These are phyloP conservation scores for Talaromyces albobiverticillius DNA, from an alignment of 2,329 filamentous ascomycete genomes.

Conservation along the genomic window DNA sequence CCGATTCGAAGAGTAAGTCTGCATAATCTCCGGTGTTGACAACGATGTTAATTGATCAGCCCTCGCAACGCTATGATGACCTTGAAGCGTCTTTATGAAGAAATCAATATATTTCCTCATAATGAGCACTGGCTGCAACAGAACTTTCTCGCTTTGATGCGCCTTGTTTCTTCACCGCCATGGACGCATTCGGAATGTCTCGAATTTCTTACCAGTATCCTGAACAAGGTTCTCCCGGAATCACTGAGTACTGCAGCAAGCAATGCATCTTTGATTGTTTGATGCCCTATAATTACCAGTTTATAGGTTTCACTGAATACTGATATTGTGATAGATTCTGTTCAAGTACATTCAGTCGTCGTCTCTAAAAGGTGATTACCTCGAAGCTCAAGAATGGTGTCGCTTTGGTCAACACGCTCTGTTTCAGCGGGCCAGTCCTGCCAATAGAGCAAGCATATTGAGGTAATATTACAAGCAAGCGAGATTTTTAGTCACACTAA, in stretches of 20 bases:
- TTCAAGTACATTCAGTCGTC: constrained; percentile 74
- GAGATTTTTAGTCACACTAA: background rate
- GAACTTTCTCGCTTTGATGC: constrained; percentile 64
- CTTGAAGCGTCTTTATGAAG: constrained; percentile 63
- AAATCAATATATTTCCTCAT: constrained; percentile 52
- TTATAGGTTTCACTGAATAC: background rate
- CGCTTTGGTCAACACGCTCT: constrained; percentile 62
- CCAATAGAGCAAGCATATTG: constrained; percentile 66
- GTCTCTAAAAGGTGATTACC: constrained; percentile 53
- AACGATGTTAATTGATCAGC: constrained; percentile 23
- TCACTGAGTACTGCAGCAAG: constrained; percentile 60
- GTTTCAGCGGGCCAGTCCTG: constrained; percentile 63
- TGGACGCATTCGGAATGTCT: constrained; percentile 33
- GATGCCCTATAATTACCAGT: constrained; percentile 8
- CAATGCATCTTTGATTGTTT: constrained; percentile 44
- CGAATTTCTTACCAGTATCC: constrained; percentile 24
- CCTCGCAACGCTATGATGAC: constrained; percentile 40
- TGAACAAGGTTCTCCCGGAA: constrained; percentile 46
- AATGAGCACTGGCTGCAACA: constrained; percentile 65
- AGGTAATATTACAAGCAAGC: constrained; percentile 46
- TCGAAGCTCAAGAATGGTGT: constrained; percentile 67
- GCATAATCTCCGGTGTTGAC: background rate
- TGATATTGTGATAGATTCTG: constrained; percentile 56
- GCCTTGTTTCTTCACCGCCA: constrained; percentile 56
- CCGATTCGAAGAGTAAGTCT: constrained; percentile 51